phyloP scores from a whole-genome alignment of 768 basidiomycete species.

The Naganishia friedmannii region DNA sequence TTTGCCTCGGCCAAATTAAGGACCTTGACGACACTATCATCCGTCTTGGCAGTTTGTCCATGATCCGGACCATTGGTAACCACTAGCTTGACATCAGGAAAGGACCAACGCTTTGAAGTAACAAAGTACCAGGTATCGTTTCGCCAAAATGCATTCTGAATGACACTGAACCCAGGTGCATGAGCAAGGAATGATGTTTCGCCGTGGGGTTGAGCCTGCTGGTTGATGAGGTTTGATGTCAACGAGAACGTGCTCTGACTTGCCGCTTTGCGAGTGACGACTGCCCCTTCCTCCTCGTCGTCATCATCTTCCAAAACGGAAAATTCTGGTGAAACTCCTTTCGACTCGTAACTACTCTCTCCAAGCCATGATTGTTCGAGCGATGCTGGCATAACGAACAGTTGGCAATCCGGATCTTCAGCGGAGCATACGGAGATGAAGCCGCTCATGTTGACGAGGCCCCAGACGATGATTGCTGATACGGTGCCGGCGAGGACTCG shows the following conservation, averaged over 20 bases:
- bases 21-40: conserved; percentile 24
- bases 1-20: conserved; percentile 27
- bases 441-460: background rate
- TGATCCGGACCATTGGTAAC: conserved; percentile 17
- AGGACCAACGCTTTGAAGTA: conserved; percentile 37
- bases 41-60: conserved; percentile 12
- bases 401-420: background rate
- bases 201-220: background rate
- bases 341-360: background rate
- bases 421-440: conserved; percentile 1
- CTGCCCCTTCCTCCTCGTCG: background rate
- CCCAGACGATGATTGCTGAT: conserved; percentile 14
- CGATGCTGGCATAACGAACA: background rate
- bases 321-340: no score
- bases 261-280: background rate
- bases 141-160: conserved; percentile 39
- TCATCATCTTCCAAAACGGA: background rate
- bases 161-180: conserved; percentile 39
- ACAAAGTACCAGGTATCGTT: conserved; percentile 38
- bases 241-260: background rate
- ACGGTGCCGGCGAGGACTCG: background rate
- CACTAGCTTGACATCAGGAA: conserved; percentile 32
- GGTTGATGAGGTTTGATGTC: background rate
- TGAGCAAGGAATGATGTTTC: conserved; percentile 32
- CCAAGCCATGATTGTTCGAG: background rate